Evolutionary conservation across 129 eudicot species (phyloP).

Genomic region (Tanacetum coccineum): DNA sequence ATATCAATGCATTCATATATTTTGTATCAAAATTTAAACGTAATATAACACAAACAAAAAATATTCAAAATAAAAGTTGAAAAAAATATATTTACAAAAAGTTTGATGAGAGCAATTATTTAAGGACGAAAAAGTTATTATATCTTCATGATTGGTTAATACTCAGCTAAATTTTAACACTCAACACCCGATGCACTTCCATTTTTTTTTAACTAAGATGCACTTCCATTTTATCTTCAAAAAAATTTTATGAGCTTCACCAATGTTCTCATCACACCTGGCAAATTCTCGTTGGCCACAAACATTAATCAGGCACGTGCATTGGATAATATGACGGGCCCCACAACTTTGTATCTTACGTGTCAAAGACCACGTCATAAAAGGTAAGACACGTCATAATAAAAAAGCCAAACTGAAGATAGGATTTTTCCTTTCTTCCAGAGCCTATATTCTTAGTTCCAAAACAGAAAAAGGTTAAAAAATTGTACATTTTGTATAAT

Average conservation of each 20-base stretch:
- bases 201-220: too few species aligned
- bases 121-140: too few species aligned
- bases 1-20: too few species aligned
- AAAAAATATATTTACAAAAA: too few species aligned
- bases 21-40: too few species aligned
- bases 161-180: too few species aligned
- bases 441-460: conserved; percentile 4
- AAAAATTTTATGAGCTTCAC: background rate
- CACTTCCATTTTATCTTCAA: too few species aligned
- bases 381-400: conserved; percentile 37
- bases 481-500: conserved; percentile 8
- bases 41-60: too few species aligned
- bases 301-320: conserved; percentile 30
- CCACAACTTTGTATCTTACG: conserved; percentile 20
- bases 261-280: conserved; percentile 19
- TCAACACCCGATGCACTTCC: too few species aligned
- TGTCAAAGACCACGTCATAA: conserved; percentile 39
- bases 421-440: conserved; percentile 30
- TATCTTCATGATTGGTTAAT: too few species aligned
- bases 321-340: conserved; percentile 29
- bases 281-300: conserved; percentile 24
- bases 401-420: conserved; percentile 29
- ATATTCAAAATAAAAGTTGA: too few species aligned
- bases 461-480: background rate
- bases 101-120: too few species aligned